Percentiles rank a stretch among this genome's conserved stretches.
Conservation (phyloP, 768 basidiomycete species). For the Trichaptum fuscoviolaceum region DNA sequence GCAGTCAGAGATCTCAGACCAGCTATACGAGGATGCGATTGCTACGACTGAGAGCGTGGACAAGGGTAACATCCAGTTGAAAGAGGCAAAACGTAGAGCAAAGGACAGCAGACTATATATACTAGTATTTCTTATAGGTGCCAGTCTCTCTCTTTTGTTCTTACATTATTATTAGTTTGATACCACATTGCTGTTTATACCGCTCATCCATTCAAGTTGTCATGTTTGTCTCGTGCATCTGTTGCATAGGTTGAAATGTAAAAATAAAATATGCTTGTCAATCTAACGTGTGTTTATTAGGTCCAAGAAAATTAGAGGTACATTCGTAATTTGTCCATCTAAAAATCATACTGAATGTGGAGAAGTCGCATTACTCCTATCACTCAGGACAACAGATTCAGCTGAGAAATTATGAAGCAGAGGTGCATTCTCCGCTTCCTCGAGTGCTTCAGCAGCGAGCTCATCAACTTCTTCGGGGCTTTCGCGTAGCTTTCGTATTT, state of each 20-base stretch:
- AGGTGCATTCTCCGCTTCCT: constrained; percentile 53
- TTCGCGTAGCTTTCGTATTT: constrained; percentile 51
- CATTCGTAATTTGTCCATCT: neutral
- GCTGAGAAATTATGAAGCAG: constrained; percentile 33
- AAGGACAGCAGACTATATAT: constrained; percentile 88
- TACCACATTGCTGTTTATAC: constrained; percentile 1
- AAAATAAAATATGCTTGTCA: neutral
- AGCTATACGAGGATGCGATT: constrained; percentile 92
- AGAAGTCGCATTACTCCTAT: neutral
- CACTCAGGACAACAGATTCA: constrained; percentile 16
- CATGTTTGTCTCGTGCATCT: constrained; percentile 1
- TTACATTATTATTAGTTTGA: constrained; percentile 76
- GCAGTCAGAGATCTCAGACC: constrained; percentile 91
- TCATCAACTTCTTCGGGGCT: constrained; percentile 45
- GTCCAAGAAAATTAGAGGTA: neutral
- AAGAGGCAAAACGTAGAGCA: constrained; percentile 81
- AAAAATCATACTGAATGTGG: neutral
- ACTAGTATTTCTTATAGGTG: constrained; percentile 86
- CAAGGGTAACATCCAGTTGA: constrained; percentile 86
- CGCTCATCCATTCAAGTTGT: neutral
- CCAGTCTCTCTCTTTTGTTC: constrained; percentile 87
- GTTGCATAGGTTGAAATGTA: neutral
- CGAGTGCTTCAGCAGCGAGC: constrained; percentile 53
- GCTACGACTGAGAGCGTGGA: constrained; percentile 80
- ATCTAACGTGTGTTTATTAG: neutral